These are phyloP conservation scores for Thalassiosira allenii DNA, from an alignment of 352 stramenopile species.

Conservation along the genomic window DNA sequence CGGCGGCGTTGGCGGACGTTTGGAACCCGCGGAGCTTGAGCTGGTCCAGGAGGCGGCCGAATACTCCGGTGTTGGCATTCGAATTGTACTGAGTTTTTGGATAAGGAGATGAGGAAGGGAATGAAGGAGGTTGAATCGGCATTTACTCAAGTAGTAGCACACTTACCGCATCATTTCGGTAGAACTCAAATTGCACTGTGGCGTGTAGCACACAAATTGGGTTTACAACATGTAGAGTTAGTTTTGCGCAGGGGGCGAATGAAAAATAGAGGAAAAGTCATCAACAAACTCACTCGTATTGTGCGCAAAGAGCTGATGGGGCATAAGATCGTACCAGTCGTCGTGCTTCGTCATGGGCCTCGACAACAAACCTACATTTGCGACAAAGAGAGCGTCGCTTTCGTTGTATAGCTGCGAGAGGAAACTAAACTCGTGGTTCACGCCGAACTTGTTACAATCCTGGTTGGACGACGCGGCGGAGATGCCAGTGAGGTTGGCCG, in stretches of 20 bases:
- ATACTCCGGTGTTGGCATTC: conserved; percentile 9
- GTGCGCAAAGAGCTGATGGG: conserved; percentile 64
- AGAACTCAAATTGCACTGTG: too few relatives aligned
- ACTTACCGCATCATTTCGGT: too few relatives aligned
- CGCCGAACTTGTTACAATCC: conserved; percentile 68
- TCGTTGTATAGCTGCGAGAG: conserved; percentile 66
- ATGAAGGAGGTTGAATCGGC: too few relatives aligned
- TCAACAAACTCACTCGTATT: conserved; percentile 47
- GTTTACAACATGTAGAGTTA: too few relatives aligned
- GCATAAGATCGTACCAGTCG: conserved; percentile 19
- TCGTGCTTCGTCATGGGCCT: conserved; percentile 54
- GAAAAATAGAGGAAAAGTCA: not conserved
- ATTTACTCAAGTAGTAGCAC: too few relatives aligned
- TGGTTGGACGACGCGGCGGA: conserved; percentile 46
- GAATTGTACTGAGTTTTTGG: conserved; percentile 31
- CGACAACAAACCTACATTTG: conserved; percentile 64
- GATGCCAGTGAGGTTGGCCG: conserved; percentile 37
- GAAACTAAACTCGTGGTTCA: conserved; percentile 54
- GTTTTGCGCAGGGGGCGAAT: too few relatives aligned
- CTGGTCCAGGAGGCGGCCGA: not conserved
- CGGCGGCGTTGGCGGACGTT: not conserved
- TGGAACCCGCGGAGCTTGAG: not conserved
- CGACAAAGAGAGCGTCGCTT: conserved; percentile 61
- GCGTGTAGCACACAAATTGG: too few relatives aligned
- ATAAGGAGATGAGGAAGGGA: too few relatives aligned